Evolutionary conservation across 108 stramenopile species (phyloP), one percentile per base, ranked within the genome.

Genomic region (Heterococcus sp.): DNA sequence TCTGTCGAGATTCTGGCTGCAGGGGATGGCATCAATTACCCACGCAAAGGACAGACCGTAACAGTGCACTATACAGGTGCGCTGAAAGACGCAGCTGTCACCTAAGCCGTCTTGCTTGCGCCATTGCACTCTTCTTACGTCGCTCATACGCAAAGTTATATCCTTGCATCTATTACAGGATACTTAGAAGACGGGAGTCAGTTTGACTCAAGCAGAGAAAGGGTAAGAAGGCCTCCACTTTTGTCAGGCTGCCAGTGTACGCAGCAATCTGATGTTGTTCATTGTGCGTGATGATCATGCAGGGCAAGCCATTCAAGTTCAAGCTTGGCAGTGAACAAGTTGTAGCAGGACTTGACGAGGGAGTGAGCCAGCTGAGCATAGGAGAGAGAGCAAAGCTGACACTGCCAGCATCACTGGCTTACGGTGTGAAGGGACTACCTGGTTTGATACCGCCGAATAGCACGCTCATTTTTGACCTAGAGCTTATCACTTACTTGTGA

Each of bases 31-130:
- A 84, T 88, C 31, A 90, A 91, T 70, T 92, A 91, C 66, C 91
- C 90, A 27, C 86, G 71, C 8, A 81, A 90, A 11, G 94, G 95
- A 0, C 88, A 91, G 71, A 92, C 85, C 3, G 95, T 99, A 33
- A 95, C 95, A 65, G 93, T 96, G 0, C 98, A 99, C 69, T 99
- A 99, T 89, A 97, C 95, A 0, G n/a, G n/a, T n/a, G n/a, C n/a
- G n/a, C n/a, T n/a, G n/a, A n/a, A n/a, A n/a, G n/a, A n/a, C n/a
- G n/a, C n/a, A n/a, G n/a, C n/a, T n/a, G n/a, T n/a, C n/a, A n/a
- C n/a, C n/a, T n/a, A n/a, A n/a, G n/a, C n/a, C n/a, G n/a, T n/a
- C n/a, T n/a, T n/a, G n/a, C n/a, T n/a, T n/a, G n/a, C n/a, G n/a
- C n/a, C n/a, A n/a, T n/a, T n/a, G n/a, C n/a, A n/a, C n/a, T n/a